A percentile compares a stretch with the other conserved stretches of the same genome.
phyloP scores from a whole-genome alignment of 208 protist genomes.

The Leishmania martiniquensis region DNA sequence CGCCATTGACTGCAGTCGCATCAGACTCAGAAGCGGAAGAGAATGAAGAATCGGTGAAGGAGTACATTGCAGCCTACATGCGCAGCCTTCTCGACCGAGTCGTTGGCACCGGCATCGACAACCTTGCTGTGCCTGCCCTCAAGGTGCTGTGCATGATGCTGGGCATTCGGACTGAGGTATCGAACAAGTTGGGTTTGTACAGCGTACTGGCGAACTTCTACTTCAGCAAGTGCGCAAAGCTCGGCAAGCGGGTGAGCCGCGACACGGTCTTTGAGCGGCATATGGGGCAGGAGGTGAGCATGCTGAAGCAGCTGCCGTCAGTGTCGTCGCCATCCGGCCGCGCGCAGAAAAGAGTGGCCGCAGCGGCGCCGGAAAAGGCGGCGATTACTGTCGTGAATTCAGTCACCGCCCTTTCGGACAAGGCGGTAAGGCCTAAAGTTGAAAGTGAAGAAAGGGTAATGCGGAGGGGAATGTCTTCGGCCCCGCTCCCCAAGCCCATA shows the following conservation, averaged over 20 bases:
- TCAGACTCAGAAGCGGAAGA: not conserved
- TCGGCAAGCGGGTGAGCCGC: conserved; percentile 84
- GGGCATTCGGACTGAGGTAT: conserved; percentile 48
- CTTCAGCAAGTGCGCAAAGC: conserved; percentile 82
- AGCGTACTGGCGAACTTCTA: conserved; percentile 81
- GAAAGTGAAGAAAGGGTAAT: not conserved
- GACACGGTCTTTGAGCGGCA: conserved; percentile 49
- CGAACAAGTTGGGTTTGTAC: conserved; percentile 70
- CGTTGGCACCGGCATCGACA: conserved; percentile 72
- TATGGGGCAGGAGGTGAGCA: conserved; percentile 52
- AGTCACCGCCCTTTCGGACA: not conserved
- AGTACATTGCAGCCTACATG: conserved; percentile 78
- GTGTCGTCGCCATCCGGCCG: conserved; percentile 1
- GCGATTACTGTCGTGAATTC: not conserved
- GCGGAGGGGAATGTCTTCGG: not conserved
- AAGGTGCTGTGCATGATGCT: conserved; percentile 81
- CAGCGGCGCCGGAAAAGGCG: conserved; percentile 3
- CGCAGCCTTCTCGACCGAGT: conserved; percentile 77
- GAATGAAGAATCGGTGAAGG: conserved; percentile 38
- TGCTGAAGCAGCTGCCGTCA: conserved; percentile 36
- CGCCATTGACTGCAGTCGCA: not conserved
- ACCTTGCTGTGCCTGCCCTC: conserved; percentile 59
- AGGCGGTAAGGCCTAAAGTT: not conserved
- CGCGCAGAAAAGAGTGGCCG: conserved; percentile 16
- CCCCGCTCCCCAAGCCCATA: conserved; percentile 5